Conservation (phyloP, 352 stramenopile genomes). For the Phytopythium cucurbitacearum region DNA sequence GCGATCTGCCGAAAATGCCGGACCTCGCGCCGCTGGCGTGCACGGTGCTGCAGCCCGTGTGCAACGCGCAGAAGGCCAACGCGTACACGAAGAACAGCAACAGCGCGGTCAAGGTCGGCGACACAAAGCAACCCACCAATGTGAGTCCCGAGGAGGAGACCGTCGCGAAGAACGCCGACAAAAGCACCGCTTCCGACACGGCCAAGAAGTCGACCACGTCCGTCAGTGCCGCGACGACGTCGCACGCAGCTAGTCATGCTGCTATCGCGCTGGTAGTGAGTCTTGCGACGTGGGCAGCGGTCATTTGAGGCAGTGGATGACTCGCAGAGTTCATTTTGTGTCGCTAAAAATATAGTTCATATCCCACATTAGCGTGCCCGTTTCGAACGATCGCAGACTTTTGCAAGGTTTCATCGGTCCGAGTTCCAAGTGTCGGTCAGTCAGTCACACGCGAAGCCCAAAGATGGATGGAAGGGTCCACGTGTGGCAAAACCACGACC, state of each 20-base stretch:
- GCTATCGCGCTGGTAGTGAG: no score
- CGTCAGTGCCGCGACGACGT: no score
- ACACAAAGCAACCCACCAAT: slow-evolving; percentile 27
- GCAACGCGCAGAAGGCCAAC: slow-evolving; percentile 56
- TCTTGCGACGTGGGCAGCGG: no score
- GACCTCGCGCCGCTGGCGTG: slow-evolving; percentile 47
- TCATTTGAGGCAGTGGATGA: no score
- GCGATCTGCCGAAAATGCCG: slow-evolving; percentile 20
- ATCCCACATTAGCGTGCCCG: no score
- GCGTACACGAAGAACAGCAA: slow-evolving; percentile 23
- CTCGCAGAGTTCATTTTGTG: no score
- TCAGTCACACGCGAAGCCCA: no score
- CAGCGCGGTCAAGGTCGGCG: slow-evolving; percentile 17
- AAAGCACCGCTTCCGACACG: background rate
- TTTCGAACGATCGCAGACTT: no score
- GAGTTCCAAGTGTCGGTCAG: no score
- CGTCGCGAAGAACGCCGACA: background rate
- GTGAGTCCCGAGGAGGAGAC: slow-evolving; percentile 1
- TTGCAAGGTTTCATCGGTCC: no score
- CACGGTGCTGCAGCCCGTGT: slow-evolving; percentile 42
- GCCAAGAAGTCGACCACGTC: background rate
- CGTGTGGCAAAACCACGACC: background rate
- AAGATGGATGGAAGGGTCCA: background rate
- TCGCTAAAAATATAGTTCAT: no score
- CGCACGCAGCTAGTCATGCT: no score